phyloP scores from a whole-genome alignment of 2,329 filamentous ascomycete genomes.

The Ascochyta lentis region DNA sequence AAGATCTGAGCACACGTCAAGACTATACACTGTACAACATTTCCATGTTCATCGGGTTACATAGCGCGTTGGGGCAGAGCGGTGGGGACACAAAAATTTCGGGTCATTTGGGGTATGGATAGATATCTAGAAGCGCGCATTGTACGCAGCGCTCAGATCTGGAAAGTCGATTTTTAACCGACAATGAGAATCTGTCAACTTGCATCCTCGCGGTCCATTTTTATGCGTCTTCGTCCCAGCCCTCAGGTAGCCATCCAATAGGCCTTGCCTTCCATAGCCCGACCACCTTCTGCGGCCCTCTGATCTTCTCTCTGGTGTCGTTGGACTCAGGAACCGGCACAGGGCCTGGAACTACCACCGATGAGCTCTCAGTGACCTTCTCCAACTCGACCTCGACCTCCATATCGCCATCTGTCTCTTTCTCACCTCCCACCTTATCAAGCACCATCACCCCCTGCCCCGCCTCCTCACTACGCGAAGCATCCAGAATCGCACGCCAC shows the following conservation, averaged over 20 bases:
- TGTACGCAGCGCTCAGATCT: not conserved
- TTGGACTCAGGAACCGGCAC: not conserved
- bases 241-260: constrained; percentile 39
- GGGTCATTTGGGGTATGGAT: not conserved
- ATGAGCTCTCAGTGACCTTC: not conserved
- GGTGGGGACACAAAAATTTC: not conserved
- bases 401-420: not conserved
- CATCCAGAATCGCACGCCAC: constrained; percentile 42
- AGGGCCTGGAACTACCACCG: not conserved
- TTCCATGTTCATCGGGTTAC: constrained; percentile 1
- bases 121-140: not conserved
- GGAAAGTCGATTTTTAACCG: not conserved
- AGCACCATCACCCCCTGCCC: constrained; percentile 14
- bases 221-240: constrained; percentile 32
- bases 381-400: not conserved
- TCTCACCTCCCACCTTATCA: constrained; percentile 1
- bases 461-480: constrained; percentile 26
- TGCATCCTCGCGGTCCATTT: not conserved
- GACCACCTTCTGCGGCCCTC: constrained; percentile 39
- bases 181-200: not conserved
- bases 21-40: constrained; percentile 5
- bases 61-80: constrained; percentile 2
- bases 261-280: constrained; percentile 42
- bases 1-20: constrained; percentile 49
- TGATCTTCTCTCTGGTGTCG: constrained; percentile 16